A percentile compares a stretch with the other conserved stretches of the same genome.
These are phyloP conservation scores for Candida pseudoglaebosa DNA, from an alignment of 805 yeast genomes.

Conservation along the genomic window DNA sequence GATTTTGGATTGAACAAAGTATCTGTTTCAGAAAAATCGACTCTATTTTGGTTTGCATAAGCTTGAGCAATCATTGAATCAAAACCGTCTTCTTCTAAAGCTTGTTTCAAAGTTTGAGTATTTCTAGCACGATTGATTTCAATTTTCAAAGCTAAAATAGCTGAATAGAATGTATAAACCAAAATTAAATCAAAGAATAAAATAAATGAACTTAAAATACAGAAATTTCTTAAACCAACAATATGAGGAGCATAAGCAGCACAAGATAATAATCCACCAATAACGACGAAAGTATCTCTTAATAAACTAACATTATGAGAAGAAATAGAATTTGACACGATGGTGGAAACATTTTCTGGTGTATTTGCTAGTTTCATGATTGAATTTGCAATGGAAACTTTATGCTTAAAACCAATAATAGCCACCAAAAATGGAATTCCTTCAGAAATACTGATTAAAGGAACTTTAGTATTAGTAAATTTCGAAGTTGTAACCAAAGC, in stretches of 20 bases:
- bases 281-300: conserved; percentile 73
- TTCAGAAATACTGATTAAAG: conserved; percentile 74
- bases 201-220: conserved; percentile 67
- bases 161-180: conserved; percentile 77
- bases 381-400: conserved; percentile 64
- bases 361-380: conserved; percentile 43
- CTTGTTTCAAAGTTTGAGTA: conserved; percentile 69
- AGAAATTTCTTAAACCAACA: conserved; percentile 75
- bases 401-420: conserved; percentile 86
- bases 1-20: conserved; percentile 20
- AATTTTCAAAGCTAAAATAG: conserved; percentile 79
- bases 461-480: conserved; percentile 55
- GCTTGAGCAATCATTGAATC: conserved; percentile 64
- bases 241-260: conserved; percentile 62
- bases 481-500: conserved; percentile 62
- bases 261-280: conserved; percentile 65
- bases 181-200: conserved; percentile 67
- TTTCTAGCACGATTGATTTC: conserved; percentile 85
- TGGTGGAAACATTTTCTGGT: conserved; percentile 40
- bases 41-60: conserved; percentile 50
- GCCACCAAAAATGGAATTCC: conserved; percentile 93
- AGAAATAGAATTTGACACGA: conserved; percentile 39
- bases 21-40: conserved; percentile 22
- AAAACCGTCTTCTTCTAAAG: conserved; percentile 91
- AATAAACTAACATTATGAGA: conserved; percentile 50